Percentiles rank a stretch among this genome's conserved stretches.
Conservation (phyloP, 805 yeast species). For the Wickerhamomyces alni region DNA sequence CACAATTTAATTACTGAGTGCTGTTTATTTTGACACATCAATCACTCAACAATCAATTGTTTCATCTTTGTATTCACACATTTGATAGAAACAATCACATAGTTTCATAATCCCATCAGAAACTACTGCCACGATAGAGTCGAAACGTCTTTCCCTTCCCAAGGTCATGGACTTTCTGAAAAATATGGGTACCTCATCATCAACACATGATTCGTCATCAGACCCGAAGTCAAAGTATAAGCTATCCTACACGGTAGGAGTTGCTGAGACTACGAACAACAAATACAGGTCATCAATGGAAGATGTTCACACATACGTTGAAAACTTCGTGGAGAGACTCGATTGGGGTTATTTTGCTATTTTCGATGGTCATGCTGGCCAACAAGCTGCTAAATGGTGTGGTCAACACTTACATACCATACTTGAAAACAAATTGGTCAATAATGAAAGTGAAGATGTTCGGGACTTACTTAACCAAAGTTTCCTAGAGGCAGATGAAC, state of each 20-base stretch:
- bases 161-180: conserved; percentile 1
- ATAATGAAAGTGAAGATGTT: conserved; percentile 44
- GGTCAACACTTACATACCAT: conserved; percentile 76
- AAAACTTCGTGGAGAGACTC: conserved; percentile 82
- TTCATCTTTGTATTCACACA: background rate
- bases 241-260: conserved; percentile 78
- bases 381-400: conserved; percentile 90
- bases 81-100: background rate
- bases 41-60: no score
- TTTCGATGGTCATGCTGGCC: conserved; percentile 97
- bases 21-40: background rate
- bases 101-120: background rate
- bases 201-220: background rate
- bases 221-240: conserved; percentile 24
- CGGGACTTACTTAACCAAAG: conserved; percentile 62
- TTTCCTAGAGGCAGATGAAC: conserved; percentile 69
- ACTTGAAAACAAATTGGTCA: conserved; percentile 51
- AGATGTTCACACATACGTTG: conserved; percentile 89
- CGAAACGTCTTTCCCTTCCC: conserved; percentile 3
- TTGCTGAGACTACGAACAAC: conserved; percentile 81
- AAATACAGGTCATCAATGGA: conserved; percentile 88
- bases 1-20: background rate
- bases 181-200: conserved; percentile 1
- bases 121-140: background rate
- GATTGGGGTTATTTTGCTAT: conserved; percentile 96